Conservation (phyloP, 2,329 filamentous ascomycete genomes). For the Westerdykella ornata region DNA sequence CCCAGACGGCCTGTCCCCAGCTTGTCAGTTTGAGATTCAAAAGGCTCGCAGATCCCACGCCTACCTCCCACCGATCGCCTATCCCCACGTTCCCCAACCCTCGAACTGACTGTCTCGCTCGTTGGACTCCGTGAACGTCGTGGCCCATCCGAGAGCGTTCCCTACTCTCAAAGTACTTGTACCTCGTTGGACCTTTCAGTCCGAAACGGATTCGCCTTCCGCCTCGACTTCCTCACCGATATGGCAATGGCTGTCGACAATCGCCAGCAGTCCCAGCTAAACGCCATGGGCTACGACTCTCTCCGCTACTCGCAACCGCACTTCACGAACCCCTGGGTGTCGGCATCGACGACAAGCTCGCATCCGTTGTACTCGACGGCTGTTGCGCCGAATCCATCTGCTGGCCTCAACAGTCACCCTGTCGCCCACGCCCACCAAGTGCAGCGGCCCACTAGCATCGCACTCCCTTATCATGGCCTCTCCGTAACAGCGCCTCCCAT, state of each 20-base stretch:
- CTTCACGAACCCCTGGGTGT: conserved; percentile 85
- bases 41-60: conserved; percentile 46
- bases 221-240: conserved; percentile 13
- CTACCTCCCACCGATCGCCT: conserved; percentile 42
- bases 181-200: conserved; percentile 12
- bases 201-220: conserved; percentile 8
- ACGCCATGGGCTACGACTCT: conserved; percentile 68
- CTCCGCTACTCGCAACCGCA: conserved; percentile 66
- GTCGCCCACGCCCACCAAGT: conserved; percentile 53
- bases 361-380: conserved; percentile 60
- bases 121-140: conserved; percentile 17
- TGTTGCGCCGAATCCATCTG: conserved; percentile 51
- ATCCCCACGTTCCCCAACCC: conserved; percentile 44
- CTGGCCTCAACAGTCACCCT: conserved; percentile 21
- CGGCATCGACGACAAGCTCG: conserved; percentile 50
- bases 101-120: conserved; percentile 34
- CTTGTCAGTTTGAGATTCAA: conserved; percentile 36
- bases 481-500: conserved; percentile 68
- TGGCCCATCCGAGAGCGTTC: conserved; percentile 21
- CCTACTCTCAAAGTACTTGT: conserved; percentile 16
- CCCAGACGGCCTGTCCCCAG: conserved; percentile 30
- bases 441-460: conserved; percentile 47
- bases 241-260: conserved; percentile 97
- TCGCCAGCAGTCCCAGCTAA: conserved; percentile 65
- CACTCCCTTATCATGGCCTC: conserved; percentile 67